Evolutionary conservation across 2,329 filamentous ascomycete species (phyloP).

Genomic region (Shiraia bambusicola): DNA sequence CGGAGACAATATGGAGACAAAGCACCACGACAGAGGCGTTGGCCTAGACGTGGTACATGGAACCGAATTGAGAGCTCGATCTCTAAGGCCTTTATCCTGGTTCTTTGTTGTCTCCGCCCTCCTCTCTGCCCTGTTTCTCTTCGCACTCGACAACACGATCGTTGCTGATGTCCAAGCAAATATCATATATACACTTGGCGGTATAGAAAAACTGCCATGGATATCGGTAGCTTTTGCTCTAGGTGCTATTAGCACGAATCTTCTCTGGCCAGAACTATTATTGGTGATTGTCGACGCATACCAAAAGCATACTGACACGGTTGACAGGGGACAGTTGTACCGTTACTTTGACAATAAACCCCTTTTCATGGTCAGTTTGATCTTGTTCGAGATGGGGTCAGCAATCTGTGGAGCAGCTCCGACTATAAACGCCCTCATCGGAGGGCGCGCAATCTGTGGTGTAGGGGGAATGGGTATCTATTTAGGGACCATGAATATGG

Average conservation of each 20-base stretch:
- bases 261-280: neutral
- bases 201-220: constrained; percentile 15
- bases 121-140: too few species aligned
- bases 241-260: neutral
- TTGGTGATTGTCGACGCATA: too few species aligned
- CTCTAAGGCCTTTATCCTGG: too few species aligned
- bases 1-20: too few species aligned
- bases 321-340: too few species aligned
- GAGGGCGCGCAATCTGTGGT: constrained; percentile 51
- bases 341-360: too few species aligned
- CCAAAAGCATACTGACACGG: too few species aligned
- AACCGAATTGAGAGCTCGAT: too few species aligned
- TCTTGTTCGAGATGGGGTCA: constrained; percentile 33
- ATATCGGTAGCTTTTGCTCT: constrained; percentile 13
- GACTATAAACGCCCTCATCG: constrained; percentile 31
- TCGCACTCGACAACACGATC: constrained; percentile 30
- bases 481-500: constrained; percentile 29
- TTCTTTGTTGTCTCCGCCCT: too few species aligned
- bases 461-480: constrained; percentile 51
- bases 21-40: too few species aligned
- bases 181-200: constrained; percentile 12
- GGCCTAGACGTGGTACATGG: too few species aligned
- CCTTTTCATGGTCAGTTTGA: too few species aligned
- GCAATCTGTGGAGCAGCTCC: constrained; percentile 34
- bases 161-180: constrained; percentile 22